Conservation (phyloP, 2,329 filamentous ascomycete species). For the Huntiella omanensis region DNA sequence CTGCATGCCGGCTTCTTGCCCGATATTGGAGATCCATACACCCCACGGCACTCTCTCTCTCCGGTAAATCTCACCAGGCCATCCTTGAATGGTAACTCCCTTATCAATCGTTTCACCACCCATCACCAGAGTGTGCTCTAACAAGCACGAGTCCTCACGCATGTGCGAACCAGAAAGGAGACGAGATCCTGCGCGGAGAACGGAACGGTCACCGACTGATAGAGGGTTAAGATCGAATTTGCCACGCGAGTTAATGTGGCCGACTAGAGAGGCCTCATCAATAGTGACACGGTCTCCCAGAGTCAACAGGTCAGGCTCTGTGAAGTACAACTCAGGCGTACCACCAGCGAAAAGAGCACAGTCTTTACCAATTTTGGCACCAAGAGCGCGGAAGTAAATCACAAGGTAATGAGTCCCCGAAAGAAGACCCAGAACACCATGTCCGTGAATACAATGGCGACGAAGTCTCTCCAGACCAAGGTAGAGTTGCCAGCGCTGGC, state of each 20-base stretch:
- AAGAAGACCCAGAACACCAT: conserved; percentile 32
- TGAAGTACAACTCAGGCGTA: conserved; percentile 32
- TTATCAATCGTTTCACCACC: conserved; percentile 34
- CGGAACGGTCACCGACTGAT: conserved; percentile 30
- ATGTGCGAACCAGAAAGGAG: conserved; percentile 34
- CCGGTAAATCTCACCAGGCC: conserved; percentile 28
- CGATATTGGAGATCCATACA: background rate
- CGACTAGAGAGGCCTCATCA: conserved; percentile 36
- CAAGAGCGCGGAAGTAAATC: conserved; percentile 33
- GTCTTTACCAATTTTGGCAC: conserved; percentile 33
- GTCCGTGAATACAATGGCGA: conserved; percentile 28
- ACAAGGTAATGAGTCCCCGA: conserved; percentile 33
- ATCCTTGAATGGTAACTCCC: conserved; percentile 32
- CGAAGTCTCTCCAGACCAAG: conserved; percentile 32
- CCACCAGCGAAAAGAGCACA: conserved; percentile 37
- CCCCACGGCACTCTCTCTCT: conserved; percentile 11
- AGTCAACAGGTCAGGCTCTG: conserved; percentile 35
- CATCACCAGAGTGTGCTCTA: conserved; percentile 40
- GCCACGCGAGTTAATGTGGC: conserved; percentile 36
- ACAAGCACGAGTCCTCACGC: conserved; percentile 30
- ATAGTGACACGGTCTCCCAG: conserved; percentile 33
- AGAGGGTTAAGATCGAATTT: conserved; percentile 35
- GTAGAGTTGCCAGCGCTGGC: conserved; percentile 38
- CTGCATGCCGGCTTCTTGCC: background rate
- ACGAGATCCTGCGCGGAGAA: conserved; percentile 31